Evolutionary conservation across 495 filamentous ascomycete genomes (phyloP), one percentile per base, ranked within the genome.

Genomic region (Trichocladium antarcticum): DNA sequence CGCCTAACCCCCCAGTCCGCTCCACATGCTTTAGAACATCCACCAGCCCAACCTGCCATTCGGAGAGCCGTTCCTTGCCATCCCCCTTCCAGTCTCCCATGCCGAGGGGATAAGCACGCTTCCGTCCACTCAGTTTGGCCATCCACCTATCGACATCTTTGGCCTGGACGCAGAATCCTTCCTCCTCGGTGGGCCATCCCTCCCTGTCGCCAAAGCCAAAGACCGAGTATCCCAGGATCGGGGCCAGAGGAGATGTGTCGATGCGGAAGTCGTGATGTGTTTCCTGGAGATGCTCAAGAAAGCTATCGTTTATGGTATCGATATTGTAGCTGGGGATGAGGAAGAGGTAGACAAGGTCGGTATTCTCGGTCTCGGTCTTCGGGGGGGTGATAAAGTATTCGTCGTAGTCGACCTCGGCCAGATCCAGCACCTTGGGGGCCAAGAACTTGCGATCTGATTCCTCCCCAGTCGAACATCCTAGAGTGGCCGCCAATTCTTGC

Each of bases 211-310:
- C 90, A 56, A 95, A 82, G 0, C 90, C 90, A 71, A 96, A 96
- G 2, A 97, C 90, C 0, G 84, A 85, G 58, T 93, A 97, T 10
- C 90, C 90, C 4, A 87, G 69, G 34, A 96, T 66, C 9, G 68
- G 68, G 0, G 82, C 81, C 36, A 97, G 64, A 0, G 92, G 83
- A 1, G 85, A 82, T 0, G 88, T 95, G 61, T 95, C 88, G 50
- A 97, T 92, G 16, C 90, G 81, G 68, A 96, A 96, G 64, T 97
- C 90, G 66, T 96, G 75, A 58, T 96, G 89, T 0, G 88, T 97
- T 57, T 97, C 90, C 56, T 81, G 72, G 11, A 97, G 65, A 63
- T 96, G 87, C 42, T 80, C 75, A 12, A 96, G 66, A 60, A 96
- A 87, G 15, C 74, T 84, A 61, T 85, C 80, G 52, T 92, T 77